Evolutionary conservation across 2,329 filamentous ascomycete species (phyloP), one percentile per base, ranked within the genome.

Genomic region (Penicillium sp.): DNA sequence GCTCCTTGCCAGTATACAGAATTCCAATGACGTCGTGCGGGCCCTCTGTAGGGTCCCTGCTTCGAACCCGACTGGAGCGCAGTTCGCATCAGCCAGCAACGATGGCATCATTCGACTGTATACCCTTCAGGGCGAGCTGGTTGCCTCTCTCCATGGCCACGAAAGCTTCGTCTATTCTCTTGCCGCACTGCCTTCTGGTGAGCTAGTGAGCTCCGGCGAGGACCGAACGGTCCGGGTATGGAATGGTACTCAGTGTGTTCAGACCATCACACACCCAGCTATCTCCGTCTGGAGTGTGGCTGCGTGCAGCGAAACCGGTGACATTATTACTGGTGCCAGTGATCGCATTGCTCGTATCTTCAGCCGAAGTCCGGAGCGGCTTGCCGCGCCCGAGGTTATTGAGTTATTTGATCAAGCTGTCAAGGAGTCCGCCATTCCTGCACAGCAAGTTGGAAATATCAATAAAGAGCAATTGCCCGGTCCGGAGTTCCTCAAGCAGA

Each of bases 211-310:
- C 70, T 85, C 90, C 2, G 91, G 91, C 16, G 94, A 99, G 72
- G 94, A 99, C 72, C 84, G 94, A n/a, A 96, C 94, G 0, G 84
- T 95, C 30, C 83, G 90, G 46, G 78, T 99, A 67, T 99, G 95
- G 94, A 86, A 82, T 61, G 89, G 87, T 40, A 82, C 78, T 13
- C 81, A 91, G 50, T 97, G 92, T 68, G 75, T 96, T 41, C 94
- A 99, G 72, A 96, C 92, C 35, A 97, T 99, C 58, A 96, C 92
- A 1, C 91, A 96, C 65, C 94, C 94, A 10, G 94, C 94, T 9
- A 95, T 97, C 49, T 97, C 92, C 0, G 92, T 99, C 5, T 99
- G 94, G 94, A 81, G 84, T 13, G 90, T 99, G 16, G 89, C 91
- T n/a, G 88, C 83, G 10, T 94, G 89, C 65, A 67, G 80, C 0